Evolutionary conservation across 345 rosid species (phyloP), one percentile per base, ranked within the genome.

Genomic region (Aquilaria sinensis): DNA sequence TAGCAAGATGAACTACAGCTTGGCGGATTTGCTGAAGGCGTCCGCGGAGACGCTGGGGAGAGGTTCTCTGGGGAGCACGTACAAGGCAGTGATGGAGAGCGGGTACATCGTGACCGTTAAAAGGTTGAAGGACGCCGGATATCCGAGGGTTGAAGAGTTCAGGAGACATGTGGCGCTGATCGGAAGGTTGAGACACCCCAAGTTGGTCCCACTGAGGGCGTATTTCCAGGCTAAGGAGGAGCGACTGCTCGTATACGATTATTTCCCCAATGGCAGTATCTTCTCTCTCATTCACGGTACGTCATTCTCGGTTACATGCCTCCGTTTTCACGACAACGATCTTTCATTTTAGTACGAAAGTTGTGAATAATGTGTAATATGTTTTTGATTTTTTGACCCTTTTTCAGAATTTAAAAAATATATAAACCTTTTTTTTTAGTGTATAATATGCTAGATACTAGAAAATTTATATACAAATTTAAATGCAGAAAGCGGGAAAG

Each of bases 261-360:
- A 94, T 74, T 90, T 94, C 81, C 97, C 99, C 31, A 94, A 94
- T 60, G 99, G 97, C 74, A 94, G 97, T 66, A 85, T 94, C 71
- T 90, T 79, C 69, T 82, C 99, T 47, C 99, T 94, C 61, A 77
- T 94, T 55, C 99, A 94, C 75, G 99, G 99, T 94, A 88, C 7
- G 78, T 66, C 37, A 2, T 9, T 37, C 43, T 37, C 43, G 7
- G 43, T 37, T 37, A 37, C 5, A 5, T 37, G 43, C 8, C 43
- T 9, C 5, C 8, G 8, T 37, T 37, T 37, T 9, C 8, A 37
- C 8, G 43, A 1, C 43, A 37, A 9, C 43, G 8, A 37, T 37
- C 43, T 37, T 37, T 37, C 43, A 37, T 37, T 37, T 37, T 4
- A 9, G 43, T 37, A 37, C 5, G 43, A 37, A 37, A 37, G 43